Evolutionary conservation across 176 grass and related monocot genomes (phyloP).

Genomic region (Canna indica): DNA sequence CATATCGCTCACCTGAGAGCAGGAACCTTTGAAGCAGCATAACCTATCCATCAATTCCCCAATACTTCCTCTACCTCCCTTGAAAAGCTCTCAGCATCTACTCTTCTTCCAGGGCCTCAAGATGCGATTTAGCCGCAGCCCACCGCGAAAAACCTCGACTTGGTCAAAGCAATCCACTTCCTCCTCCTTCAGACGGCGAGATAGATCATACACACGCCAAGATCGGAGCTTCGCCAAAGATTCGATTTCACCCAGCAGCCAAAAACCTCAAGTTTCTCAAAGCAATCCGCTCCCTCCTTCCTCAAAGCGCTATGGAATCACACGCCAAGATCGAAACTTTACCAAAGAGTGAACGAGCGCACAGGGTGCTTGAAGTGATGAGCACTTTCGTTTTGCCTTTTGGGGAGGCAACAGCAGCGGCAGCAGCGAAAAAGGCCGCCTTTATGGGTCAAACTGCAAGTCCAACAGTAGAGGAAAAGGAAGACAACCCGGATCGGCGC

Average conservation of each 20-base stretch:
- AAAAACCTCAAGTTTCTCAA: neutral
- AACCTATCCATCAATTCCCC: conserved; percentile 7
- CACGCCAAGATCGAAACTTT: neutral
- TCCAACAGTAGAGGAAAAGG: neutral
- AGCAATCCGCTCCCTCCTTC: neutral
- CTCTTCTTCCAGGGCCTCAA: neutral
- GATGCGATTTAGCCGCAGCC: neutral
- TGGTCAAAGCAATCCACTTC: neutral
- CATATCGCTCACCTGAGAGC: too few species aligned
- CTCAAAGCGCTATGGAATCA: neutral
- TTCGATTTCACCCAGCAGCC: neutral
- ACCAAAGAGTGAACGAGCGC: neutral
- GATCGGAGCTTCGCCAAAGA: neutral
- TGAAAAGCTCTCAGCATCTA: neutral
- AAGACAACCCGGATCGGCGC: neutral
- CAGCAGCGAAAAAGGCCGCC: neutral
- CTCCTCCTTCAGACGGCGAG: neutral
- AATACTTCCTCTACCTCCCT: neutral
- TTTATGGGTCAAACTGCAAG: neutral
- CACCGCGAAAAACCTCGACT: too few species aligned
- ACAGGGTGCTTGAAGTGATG: neutral
- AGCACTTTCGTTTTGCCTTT: neutral
- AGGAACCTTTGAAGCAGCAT: conserved; percentile 3
- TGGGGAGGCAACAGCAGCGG: neutral
- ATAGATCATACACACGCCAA: neutral